Evolutionary conservation across 2,329 filamentous ascomycete species (phyloP).

Genomic region (Curvularia spicifera): DNA sequence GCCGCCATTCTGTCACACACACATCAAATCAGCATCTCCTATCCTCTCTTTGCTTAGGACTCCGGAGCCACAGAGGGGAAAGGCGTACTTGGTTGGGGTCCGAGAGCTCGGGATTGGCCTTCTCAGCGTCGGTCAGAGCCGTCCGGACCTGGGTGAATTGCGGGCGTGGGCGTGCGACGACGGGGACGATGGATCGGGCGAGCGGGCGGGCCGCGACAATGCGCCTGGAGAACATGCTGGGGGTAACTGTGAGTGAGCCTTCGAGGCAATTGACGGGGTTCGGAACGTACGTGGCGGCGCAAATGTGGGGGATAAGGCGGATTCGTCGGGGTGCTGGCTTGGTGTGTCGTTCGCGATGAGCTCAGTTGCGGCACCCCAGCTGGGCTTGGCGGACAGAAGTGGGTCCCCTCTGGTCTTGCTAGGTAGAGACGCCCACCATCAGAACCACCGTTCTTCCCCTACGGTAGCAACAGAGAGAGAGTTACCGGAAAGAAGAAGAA

Average conservation of each 20-base stretch:
- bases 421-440: constrained; percentile 1
- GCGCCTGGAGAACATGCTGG: constrained; percentile 53
- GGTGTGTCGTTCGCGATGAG: constrained; percentile 43
- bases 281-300: constrained; percentile 39
- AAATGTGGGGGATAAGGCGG: constrained; percentile 18
- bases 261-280: constrained; percentile 11
- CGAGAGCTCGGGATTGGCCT: constrained; percentile 61
- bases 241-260: constrained; percentile 50
- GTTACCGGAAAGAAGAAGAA: background rate
- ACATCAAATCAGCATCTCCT: constrained; percentile 20
- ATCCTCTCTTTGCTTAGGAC: background rate
- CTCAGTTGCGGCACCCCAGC: constrained; percentile 23
- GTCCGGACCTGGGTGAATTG: constrained; percentile 49
- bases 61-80: background rate
- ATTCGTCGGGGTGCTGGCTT: constrained; percentile 23
- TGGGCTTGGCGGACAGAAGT: constrained; percentile 20
- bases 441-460: constrained; percentile 8
- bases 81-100: constrained; percentile 67
- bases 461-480: constrained; percentile 12
- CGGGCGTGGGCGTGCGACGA: constrained; percentile 35
- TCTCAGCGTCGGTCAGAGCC: constrained; percentile 42
- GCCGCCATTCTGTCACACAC: constrained; percentile 72
- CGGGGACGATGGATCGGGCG: constrained; percentile 44
- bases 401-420: constrained; percentile 15
- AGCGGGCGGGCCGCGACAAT: constrained; percentile 52